These are phyloP conservation scores for Aquilaria agallochum DNA, from an alignment of 441 rosid species.

Conservation along the genomic window DNA sequence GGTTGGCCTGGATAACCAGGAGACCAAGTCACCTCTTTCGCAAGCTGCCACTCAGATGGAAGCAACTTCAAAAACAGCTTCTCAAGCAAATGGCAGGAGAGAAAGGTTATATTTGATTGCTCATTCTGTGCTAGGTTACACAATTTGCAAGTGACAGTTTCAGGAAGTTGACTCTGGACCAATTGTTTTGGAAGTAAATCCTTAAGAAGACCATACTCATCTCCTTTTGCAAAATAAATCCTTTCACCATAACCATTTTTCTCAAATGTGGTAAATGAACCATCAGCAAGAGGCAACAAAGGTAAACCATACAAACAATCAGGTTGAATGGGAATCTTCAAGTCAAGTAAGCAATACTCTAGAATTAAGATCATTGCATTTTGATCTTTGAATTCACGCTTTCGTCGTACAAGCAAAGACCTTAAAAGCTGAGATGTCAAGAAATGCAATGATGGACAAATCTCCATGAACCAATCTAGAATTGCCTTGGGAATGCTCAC, in stretches of 20 bases:
- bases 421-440: constrained; percentile 80
- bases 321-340: constrained; percentile 40
- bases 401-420: constrained; percentile 69
- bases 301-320: constrained; percentile 75
- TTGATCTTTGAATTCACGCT: constrained; percentile 68
- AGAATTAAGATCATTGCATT: constrained; percentile 70
- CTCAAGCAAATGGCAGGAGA: constrained; percentile 87
- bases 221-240: constrained; percentile 70
- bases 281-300: constrained; percentile 89
- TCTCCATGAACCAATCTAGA: constrained; percentile 73
- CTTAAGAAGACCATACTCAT: constrained; percentile 79
- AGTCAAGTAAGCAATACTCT: constrained; percentile 95
- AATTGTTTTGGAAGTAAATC: constrained; percentile 84
- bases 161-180: constrained; percentile 65
- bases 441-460: constrained; percentile 76
- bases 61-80: constrained; percentile 82
- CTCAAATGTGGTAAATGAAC: constrained; percentile 75
- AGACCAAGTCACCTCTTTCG: constrained; percentile 73
- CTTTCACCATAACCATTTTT: constrained; percentile 81
- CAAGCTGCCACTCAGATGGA: constrained; percentile 89
- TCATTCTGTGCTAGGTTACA: constrained; percentile 72
- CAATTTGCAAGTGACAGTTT: constrained; percentile 62
- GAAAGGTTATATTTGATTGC: constrained; percentile 72
- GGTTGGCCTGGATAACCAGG: constrained; percentile 90
- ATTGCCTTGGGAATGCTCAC: constrained; percentile 58